Evolutionary conservation across 177 flowering plant genomes (phyloP), one percentile per base, ranked within the genome.

Genomic region (Vitis hybrid): DNA sequence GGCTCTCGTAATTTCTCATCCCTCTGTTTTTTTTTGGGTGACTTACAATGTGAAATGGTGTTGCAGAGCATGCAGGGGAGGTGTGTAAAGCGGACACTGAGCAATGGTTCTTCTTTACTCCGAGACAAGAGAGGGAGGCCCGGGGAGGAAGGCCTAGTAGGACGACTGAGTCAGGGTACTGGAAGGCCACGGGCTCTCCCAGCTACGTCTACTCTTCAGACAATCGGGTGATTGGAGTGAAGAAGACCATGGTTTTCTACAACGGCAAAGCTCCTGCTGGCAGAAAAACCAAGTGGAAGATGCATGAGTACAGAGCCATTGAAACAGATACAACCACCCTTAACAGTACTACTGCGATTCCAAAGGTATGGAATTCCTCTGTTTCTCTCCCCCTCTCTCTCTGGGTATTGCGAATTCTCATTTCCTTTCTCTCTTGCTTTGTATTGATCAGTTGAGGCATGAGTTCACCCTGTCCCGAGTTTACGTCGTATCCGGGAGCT

Each of bases 161-260:
- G 56, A 85, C 81, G 15, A 88, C 94, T 0, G 73, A 64, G 14
- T 77, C 89, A 1, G 94, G 94, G 10, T 89, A 88, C 72, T 89
- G 94, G 94, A 89, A 89, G 55, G 89, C 88, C 17, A 86, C 91
- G 0, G 94, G 94, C 17, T 85, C 90, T 40, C 89, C 90, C 4
- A 68, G 84, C 4, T 74, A 73, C 52, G 91, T 88, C 3, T 88
- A 78, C 78, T 88, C 91, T 0, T 78, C 84, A 0, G 66, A 68
- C 23, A 79, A 84, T 55, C 74, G 77, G 34, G 79, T 78, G 32
- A 90, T 88, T 17, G 92, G 91, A 9, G 21, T 81, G 62, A 90
- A 87, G 82, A 88, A 83, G 69, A 85, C 91, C 34, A 84, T 90
- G 92, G 92, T 90, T 3, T 90, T 88, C 75, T 90, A 90, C 70